Base-by-base conservation (phyloP, 495 filamentous ascomycete genomes). In the Talaromyces liani region DNA sequence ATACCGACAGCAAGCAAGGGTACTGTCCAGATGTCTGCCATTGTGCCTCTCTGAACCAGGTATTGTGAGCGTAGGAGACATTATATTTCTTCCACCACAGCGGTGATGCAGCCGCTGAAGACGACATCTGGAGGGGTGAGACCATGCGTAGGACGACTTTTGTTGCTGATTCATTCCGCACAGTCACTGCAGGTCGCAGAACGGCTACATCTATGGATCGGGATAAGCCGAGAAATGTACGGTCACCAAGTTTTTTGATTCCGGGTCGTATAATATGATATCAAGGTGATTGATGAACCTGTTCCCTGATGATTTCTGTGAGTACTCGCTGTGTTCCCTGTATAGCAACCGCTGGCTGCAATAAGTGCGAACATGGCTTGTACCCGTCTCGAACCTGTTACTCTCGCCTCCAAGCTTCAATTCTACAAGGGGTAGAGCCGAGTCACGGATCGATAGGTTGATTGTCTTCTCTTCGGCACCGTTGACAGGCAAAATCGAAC, bases 41-140 rank as follows among this genome's bases (percentile, higher is more conserved):
- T 24, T 69, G 69, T 18, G 67, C 67, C 36, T 71, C 69, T 27
- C 69, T 55, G 58, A 71, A 71, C 69, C 69, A 71, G 20, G 67
- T 64, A 53, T 71, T 69, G 36, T 64, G 63, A 1, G 69, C 31
- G 4, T 62, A 45, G 1, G n/a, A n/a, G n/a, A n/a, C n/a, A n/a
- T n/a, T n/a, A n/a, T n/a, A n/a, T n/a, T n/a, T 65, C 7, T 31
- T 8, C 65, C 64, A 71, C 64, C 67, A 71, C 24, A 65, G 24
- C 25, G 53, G 24, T 2, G 65, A 66, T 5, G 64, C 65, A 29
- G 2, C 67, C 67, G 6, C 69, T 64, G 20, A 71, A 10, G 1
- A 65, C 63, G 9, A n/a, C n/a, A n/a, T n/a, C n/a, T n/a, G n/a
- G n/a, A 71, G 64, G 1, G 69, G 69, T 4, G 62, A 66, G 0